phyloP scores from a whole-genome alignment of 2,329 filamentous ascomycete species.

The Furcasterigmium sp. region DNA sequence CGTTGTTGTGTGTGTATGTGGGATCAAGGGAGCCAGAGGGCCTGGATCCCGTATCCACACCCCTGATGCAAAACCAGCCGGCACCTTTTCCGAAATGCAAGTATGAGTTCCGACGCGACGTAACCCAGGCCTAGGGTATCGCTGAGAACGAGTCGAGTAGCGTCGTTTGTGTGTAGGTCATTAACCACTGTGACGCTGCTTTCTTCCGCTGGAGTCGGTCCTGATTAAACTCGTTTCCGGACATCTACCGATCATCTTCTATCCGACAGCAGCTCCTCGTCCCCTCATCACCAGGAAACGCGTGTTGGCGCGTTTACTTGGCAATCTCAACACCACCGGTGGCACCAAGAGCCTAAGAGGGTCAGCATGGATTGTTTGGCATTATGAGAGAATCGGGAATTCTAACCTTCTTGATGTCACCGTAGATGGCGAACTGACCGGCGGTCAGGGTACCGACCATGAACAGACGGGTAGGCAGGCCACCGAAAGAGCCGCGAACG shows the following conservation, averaged over 20 bases:
- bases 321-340: neutral
- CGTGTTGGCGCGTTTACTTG: neutral
- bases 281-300: neutral
- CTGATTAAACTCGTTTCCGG: neutral
- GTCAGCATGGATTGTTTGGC: neutral
- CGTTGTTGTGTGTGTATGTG: neutral
- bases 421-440: slow-evolving; percentile 87
- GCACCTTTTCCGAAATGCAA: neutral
- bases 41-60: neutral
- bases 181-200: neutral
- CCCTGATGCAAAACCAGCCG: neutral
- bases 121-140: neutral
- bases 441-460: slow-evolving; percentile 68
- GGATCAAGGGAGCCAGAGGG: neutral
- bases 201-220: neutral
- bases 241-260: neutral
- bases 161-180: neutral
- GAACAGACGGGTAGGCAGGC: slow-evolving; percentile 68
- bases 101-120: neutral
- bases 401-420: slow-evolving; percentile 37
- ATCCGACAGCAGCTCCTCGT: neutral
- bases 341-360: slow-evolving; percentile 41
- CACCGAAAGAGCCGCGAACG: slow-evolving; percentile 69
- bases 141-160: neutral
- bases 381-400: neutral